phyloP scores from a whole-genome alignment of 2,329 filamentous ascomycete genomes.

The Exophiala bonariae region DNA sequence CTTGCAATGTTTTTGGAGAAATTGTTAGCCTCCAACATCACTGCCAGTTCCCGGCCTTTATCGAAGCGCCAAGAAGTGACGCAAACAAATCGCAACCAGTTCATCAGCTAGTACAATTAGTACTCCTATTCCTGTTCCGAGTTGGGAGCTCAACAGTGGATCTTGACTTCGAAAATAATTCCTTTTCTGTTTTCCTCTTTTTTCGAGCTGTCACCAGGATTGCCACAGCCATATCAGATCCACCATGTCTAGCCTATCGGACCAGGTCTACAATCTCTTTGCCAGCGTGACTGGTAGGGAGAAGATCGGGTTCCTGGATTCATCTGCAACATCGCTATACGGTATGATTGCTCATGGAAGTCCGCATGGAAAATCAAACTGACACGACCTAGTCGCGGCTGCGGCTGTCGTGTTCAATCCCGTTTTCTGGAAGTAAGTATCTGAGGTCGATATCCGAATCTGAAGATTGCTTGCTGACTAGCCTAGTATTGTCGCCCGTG shows the following conservation, averaged over 20 bases:
- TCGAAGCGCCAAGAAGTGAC: no score
- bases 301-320: slow-evolving; percentile 27
- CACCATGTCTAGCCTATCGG: slow-evolving; percentile 6
- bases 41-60: no score
- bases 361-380: background rate
- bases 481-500: slow-evolving; percentile 74
- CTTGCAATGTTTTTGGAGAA: no score
- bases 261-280: slow-evolving; percentile 26
- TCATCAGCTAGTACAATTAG: no score
- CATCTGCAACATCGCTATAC: slow-evolving; percentile 14
- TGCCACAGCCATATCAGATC: no score
- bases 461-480: slow-evolving; percentile 12
- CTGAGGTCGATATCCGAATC: slow-evolving; percentile 9
- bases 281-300: slow-evolving; percentile 24
- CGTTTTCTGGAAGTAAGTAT: slow-evolving; percentile 96
- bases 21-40: no score
- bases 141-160: no score
- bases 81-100: no score
- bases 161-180: no score
- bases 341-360: slow-evolving; percentile 20
- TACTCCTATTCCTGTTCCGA: no score
- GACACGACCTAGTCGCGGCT: slow-evolving; percentile 66
- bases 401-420: slow-evolving; percentile 90
- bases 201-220: no score
- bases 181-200: no score